phyloP scores from a whole-genome alignment of 1,284 basidiomycete genomes.

The Apiotrichum montevideense region DNA sequence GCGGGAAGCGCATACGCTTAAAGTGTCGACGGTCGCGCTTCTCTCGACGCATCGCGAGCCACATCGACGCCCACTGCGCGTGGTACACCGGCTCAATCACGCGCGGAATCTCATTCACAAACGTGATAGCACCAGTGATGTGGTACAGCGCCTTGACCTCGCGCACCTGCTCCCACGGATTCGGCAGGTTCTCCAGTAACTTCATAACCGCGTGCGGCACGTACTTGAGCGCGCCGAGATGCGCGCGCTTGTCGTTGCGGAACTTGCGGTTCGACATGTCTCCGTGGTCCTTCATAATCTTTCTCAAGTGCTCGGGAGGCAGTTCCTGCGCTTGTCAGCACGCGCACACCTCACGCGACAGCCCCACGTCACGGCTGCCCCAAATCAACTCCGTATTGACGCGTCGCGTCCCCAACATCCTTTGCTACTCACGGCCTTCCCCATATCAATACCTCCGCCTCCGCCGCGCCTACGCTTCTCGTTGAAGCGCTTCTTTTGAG shows the following conservation, averaged over 20 bases:
- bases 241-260: slow-evolving; percentile 97
- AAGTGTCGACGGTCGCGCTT: slow-evolving; percentile 98
- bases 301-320: slow-evolving; percentile 73
- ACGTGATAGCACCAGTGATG: slow-evolving; percentile 99
- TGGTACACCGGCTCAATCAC: slow-evolving; percentile 98
- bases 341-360: not conserved
- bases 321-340: slow-evolving; percentile 28
- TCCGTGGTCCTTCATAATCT: slow-evolving; percentile 96
- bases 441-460: slow-evolving; percentile 47
- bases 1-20: slow-evolving; percentile 99
- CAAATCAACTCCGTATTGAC: no score
- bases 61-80: slow-evolving; percentile 99
- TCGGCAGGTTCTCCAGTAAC: slow-evolving; percentile 96
- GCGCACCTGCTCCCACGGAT: slow-evolving; percentile 98
- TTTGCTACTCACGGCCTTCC: slow-evolving; percentile 43
- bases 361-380: no score
- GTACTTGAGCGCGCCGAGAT: slow-evolving; percentile 96
- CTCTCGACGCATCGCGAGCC: slow-evolving; percentile 98
- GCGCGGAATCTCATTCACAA: slow-evolving; percentile 96
- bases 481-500: slow-evolving; percentile 43
- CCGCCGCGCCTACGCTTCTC: slow-evolving; percentile 45
- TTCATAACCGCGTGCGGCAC: slow-evolving; percentile 99
- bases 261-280: slow-evolving; percentile 97
- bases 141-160: slow-evolving; percentile 96
- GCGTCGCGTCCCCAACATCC: not conserved